Evolutionary conservation across 1,284 basidiomycete genomes (phyloP).

Genomic region (Apiotrichum gamsii): DNA sequence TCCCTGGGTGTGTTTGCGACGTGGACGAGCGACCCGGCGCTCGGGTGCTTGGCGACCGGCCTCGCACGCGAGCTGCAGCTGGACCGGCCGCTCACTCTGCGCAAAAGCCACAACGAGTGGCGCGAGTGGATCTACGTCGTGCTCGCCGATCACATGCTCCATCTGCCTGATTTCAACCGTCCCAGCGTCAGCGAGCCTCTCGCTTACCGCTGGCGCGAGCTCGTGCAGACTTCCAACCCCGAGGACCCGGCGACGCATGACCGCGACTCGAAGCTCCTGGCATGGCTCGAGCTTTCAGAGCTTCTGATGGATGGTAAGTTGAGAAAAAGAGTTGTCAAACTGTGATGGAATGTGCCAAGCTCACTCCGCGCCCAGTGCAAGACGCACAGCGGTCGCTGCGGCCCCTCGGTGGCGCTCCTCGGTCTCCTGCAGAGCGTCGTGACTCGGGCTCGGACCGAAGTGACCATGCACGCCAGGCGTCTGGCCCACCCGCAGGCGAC

Average conservation of each 20-base stretch:
- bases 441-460: slow-evolving; percentile 1
- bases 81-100: slow-evolving; percentile 22
- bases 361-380: not conserved
- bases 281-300: slow-evolving; percentile 46
- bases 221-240: slow-evolving; percentile 21
- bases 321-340: not conserved
- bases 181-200: slow-evolving; percentile 33
- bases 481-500: not conserved
- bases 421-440: not conserved
- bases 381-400: slow-evolving; percentile 3
- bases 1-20: slow-evolving; percentile 42
- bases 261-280: slow-evolving; percentile 43
- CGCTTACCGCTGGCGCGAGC: slow-evolving; percentile 35
- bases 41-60: slow-evolving; percentile 34
- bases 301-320: slow-evolving; percentile 36
- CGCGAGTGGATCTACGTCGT: slow-evolving; percentile 45
- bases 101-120: slow-evolving; percentile 38
- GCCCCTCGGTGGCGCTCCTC: slow-evolving; percentile 1
- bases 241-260: slow-evolving; percentile 36
- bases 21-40: slow-evolving; percentile 38
- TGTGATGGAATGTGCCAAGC: no score
- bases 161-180: slow-evolving; percentile 30
- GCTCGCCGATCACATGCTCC: slow-evolving; percentile 42
- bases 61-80: slow-evolving; percentile 32
- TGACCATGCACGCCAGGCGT: not conserved